A percentile compares a stretch with the other conserved stretches of the same genome.
Evolutionary conservation across 2,329 filamentous ascomycete species (phyloP).

Genomic region (Monosporascus sp.): DNA sequence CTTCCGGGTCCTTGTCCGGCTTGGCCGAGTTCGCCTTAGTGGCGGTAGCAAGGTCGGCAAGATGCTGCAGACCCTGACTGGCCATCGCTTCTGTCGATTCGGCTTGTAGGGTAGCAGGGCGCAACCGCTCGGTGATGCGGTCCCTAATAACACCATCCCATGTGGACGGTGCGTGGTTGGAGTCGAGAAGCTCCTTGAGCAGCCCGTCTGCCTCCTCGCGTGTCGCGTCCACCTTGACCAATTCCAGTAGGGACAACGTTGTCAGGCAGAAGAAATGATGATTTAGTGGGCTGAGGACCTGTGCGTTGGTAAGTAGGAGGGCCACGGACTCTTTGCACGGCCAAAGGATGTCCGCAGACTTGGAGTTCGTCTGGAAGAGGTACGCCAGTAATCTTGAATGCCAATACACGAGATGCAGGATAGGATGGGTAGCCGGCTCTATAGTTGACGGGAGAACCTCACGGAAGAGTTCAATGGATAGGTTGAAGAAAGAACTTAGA

Average conservation of each 20-base stretch:
- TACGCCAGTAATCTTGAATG: constrained; percentile 61
- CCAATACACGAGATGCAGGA: constrained; percentile 65
- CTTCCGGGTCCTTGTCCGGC: constrained; percentile 16
- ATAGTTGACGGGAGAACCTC: constrained; percentile 56
- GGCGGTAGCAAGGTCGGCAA: constrained; percentile 52
- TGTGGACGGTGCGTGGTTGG: constrained; percentile 39
- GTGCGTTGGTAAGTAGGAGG: constrained; percentile 50
- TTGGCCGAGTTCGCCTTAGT: constrained; percentile 22
- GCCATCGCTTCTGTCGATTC: constrained; percentile 34
- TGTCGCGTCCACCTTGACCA: constrained; percentile 49
- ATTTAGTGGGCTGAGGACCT: constrained; percentile 56
- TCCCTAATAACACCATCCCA: constrained; percentile 55
- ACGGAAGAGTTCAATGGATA: constrained; percentile 60
- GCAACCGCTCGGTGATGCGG: constrained; percentile 40
- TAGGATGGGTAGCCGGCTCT: constrained; percentile 44
- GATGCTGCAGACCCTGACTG: constrained; percentile 53
- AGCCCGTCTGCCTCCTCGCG: constrained; percentile 51
- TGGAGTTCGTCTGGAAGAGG: constrained; percentile 50
- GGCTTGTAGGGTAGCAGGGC: constrained; percentile 28
- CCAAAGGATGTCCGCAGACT: constrained; percentile 53
- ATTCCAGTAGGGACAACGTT: constrained; percentile 54
- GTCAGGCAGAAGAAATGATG: constrained; percentile 61
- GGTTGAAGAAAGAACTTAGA: constrained; percentile 44
- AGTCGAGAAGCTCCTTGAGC: constrained; percentile 52
- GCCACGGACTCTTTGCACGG: constrained; percentile 53